A percentile compares a stretch with the other conserved stretches of the same genome.
phyloP scores from a whole-genome alignment of 805 yeast genomes.

The Myxozyma nipponensis region DNA sequence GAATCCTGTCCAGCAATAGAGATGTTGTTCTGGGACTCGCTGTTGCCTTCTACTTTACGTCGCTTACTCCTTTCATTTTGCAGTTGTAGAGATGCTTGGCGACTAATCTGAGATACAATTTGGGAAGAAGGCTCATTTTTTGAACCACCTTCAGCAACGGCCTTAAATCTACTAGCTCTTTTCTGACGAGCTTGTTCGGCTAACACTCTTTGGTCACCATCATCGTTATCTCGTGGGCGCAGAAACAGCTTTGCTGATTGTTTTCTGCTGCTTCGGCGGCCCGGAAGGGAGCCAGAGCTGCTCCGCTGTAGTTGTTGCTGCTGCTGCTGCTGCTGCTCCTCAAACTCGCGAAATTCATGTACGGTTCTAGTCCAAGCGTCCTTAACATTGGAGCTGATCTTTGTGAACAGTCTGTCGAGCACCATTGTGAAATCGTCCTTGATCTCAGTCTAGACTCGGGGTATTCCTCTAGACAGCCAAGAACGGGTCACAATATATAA shows the following conservation, averaged over 20 bases:
- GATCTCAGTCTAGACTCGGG: too few species aligned
- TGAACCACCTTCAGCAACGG: background rate
- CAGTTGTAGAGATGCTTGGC: background rate
- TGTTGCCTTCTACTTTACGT: background rate
- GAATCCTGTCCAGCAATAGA: background rate
- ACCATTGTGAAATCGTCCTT: too few species aligned
- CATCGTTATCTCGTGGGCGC: background rate
- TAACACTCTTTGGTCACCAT: background rate
- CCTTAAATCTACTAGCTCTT: background rate
- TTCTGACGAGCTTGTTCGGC: background rate
- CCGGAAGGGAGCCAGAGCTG: too few species aligned
- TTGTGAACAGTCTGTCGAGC: conserved; percentile 5
- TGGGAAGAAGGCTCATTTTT: background rate
- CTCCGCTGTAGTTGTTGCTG: too few species aligned
- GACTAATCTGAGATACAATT: background rate
- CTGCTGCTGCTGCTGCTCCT: conserved; percentile 8
- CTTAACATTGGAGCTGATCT: conserved; percentile 7
- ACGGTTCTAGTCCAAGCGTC: conserved; percentile 21
- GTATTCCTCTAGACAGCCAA: too few species aligned
- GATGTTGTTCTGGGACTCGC: background rate
- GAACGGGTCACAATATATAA: too few species aligned
- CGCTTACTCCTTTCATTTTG: background rate
- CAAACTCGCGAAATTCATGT: conserved; percentile 18
- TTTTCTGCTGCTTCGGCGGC: too few species aligned
- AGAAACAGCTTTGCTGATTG: too few species aligned